Evolutionary conservation across 176 grass and related monocot species (phyloP).

Genomic region (Cocos nucifera): DNA sequence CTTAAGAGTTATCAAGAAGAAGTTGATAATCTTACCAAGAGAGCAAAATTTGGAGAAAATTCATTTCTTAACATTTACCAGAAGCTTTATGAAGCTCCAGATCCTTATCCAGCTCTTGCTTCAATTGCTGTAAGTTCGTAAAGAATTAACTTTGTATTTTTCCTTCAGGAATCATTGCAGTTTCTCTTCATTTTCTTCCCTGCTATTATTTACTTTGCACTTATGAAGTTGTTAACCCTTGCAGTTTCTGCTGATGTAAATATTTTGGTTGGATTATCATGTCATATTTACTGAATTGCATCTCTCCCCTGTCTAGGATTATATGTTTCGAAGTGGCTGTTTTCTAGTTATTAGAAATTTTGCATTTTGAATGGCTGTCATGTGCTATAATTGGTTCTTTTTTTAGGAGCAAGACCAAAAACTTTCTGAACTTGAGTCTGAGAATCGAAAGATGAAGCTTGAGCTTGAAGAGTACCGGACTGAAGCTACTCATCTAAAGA

Average conservation of each 20-base stretch:
- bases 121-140: constrained; percentile 76
- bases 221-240: constrained; percentile 5
- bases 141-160: constrained; percentile 1
- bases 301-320: too few species aligned
- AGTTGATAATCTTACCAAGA: constrained; percentile 98
- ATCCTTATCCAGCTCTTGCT: constrained; percentile 96
- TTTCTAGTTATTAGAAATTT: too few species aligned
- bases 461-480: constrained; percentile 93
- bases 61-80: constrained; percentile 99
- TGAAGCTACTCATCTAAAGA: constrained; percentile 90
- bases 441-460: constrained; percentile 98
- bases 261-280: too few species aligned
- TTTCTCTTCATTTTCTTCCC: neutral
- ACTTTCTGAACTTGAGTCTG: constrained; percentile 84
- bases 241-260: too few species aligned
- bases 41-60: constrained; percentile 99
- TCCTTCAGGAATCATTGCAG: too few species aligned
- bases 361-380: too few species aligned
- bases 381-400: constrained; percentile 1
- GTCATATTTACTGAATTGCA: too few species aligned
- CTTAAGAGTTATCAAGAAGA: constrained; percentile 97
- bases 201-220: neutral
- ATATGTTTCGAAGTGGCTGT: too few species aligned
- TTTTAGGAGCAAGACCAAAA: constrained; percentile 95
- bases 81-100: constrained; percentile 99